Base-by-base conservation (phyloP, 2,329 filamentous ascomycete species). In the Colletotrichum simmondsii region DNA sequence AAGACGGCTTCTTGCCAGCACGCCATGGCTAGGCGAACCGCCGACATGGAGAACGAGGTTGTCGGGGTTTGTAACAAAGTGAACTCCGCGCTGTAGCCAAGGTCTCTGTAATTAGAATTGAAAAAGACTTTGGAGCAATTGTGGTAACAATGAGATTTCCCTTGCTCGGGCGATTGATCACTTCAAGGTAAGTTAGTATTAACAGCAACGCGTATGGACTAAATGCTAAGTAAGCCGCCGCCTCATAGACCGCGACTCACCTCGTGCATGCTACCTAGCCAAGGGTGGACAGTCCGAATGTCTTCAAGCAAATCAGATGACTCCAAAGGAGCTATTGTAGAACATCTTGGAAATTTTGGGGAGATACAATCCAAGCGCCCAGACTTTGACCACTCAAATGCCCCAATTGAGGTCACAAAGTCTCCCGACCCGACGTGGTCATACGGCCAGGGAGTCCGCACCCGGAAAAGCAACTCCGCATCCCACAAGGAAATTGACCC, bases 401-500 rank as follows among this genome's bases (percentile, higher is more conserved):
- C 79, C 61, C n/a, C 49, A 2, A 90, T 91, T 78, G 85, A 83
- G 72, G 89, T 86, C 81, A 92, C 89, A 35, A 88, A 94, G 79
- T 91, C 92, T 1, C 85, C 87, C 19, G 82, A 88, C 16, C 91
- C 93, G 0, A 79, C 83, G 54, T 95, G 93, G 94, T 86, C 86
- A 53, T 87, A 88, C 68, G 93, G 93, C 63, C 54, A 61, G 12
- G 65, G 37, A 85, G 19, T 68, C 66, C 79, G 71, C 89, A 90
- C 70, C 80, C 84, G 16, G 24, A 19, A 24, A 4, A 32, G 22
- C 7, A 16, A 4, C 8, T 16, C 59, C 22, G 26, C 61, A 11
- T 49, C 49, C 2, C 94, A 97, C 83, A 83, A 96, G 75, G 85
- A 92, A 78, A 97, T 98, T 77, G 92, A 97, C 81, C 95, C 95